Evolutionary conservation across 371 early-diverging fungal species (phyloP).

Genomic region (Syncephalastrum racemosum): DNA sequence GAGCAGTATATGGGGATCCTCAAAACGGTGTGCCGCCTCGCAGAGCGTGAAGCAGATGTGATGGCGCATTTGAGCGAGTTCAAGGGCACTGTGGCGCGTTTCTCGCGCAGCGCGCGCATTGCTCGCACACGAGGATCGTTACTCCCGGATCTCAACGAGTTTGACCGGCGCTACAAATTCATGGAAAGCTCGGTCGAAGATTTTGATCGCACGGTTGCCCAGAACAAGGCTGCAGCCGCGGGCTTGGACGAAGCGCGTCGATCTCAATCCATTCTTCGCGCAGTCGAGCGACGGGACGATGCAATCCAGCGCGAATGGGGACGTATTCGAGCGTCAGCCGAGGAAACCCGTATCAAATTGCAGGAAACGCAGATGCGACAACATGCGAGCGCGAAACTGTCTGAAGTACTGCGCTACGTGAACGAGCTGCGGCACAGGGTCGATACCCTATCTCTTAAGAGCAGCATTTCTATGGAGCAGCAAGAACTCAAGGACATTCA

Average conservation of each 20-base stretch:
- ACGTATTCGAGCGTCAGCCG: conserved; percentile 31
- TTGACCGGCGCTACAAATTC: conserved; percentile 30
- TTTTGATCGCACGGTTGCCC: conserved; percentile 14
- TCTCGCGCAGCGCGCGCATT: conserved; percentile 18
- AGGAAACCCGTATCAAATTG: conserved; percentile 34
- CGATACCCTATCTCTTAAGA: conserved; percentile 40
- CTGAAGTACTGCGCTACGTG: conserved; percentile 43
- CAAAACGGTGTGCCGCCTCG: conserved; percentile 25
- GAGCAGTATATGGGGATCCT: conserved; percentile 35
- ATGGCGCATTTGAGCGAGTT: conserved; percentile 27
- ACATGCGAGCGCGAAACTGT: conserved; percentile 31
- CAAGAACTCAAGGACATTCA: conserved; percentile 40
- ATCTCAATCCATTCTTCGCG: conserved; percentile 19
- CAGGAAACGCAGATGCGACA: conserved; percentile 38
- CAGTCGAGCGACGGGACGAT: conserved; percentile 34
- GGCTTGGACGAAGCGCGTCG: conserved; percentile 1
- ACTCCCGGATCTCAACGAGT: conserved; percentile 35
- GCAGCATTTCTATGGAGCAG: conserved; percentile 40
- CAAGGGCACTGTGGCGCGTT: conserved; percentile 24
- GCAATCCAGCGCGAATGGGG: conserved; percentile 34
- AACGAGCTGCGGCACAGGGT: conserved; percentile 40
- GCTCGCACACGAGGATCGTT: conserved; percentile 23
- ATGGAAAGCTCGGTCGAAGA: conserved; percentile 29
- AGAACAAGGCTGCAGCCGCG: conserved; percentile 1
- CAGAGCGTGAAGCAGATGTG: conserved; percentile 30